These are phyloP conservation scores for Solanum ossicruentum DNA, from an alignment of 257 asterid genomes.

Conservation along the genomic window DNA sequence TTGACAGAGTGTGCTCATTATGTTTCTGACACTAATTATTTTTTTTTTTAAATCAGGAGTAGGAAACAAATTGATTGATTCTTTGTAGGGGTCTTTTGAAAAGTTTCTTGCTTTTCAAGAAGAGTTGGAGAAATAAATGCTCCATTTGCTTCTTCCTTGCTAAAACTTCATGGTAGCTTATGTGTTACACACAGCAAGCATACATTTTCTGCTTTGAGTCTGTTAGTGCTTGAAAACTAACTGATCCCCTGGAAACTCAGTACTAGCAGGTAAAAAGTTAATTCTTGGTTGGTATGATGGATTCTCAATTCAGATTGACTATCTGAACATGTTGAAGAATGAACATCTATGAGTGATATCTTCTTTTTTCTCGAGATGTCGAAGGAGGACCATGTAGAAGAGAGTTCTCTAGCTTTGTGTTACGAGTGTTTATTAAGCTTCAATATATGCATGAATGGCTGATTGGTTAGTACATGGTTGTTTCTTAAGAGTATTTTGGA, in stretches of 20 bases:
- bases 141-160: slow-evolving; percentile 2
- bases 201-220: not conserved
- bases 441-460: not conserved
- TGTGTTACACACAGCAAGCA: not conserved
- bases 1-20: slow-evolving; percentile 12
- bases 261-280: not conserved
- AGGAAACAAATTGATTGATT: slow-evolving; percentile 31
- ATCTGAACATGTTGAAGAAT: not conserved
- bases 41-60: slow-evolving; percentile 29
- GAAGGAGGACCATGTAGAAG: not conserved
- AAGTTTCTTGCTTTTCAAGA: slow-evolving; percentile 13
- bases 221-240: not conserved
- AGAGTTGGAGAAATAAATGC: slow-evolving; percentile 33
- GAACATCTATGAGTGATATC: not conserved
- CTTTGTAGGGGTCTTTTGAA: slow-evolving; percentile 27
- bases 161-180: slow-evolving; percentile 9
- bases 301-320: not conserved
- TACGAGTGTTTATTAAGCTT: not conserved
- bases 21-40: slow-evolving; percentile 22
- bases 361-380: not conserved
- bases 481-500: not conserved
- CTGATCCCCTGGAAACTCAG: not conserved
- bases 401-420: not conserved
- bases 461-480: not conserved
- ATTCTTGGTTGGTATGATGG: not conserved